phyloP scores from a whole-genome alignment of 805 yeast species.

The Candida incommunis region DNA sequence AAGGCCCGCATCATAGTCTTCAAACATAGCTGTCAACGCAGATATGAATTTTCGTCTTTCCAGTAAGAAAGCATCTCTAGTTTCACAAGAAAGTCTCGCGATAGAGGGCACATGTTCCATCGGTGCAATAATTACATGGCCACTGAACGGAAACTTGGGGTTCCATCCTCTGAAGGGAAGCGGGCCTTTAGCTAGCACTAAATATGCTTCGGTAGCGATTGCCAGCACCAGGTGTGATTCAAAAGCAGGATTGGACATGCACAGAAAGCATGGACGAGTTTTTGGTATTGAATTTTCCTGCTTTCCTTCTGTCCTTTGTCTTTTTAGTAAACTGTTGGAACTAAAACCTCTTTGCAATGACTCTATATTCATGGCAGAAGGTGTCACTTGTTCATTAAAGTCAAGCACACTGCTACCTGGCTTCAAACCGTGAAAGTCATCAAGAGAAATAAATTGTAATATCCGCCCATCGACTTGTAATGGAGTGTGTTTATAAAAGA shows the following conservation, averaged over 20 bases:
- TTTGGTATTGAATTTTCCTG: neutral
- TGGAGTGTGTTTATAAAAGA: neutral
- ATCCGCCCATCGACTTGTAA: neutral
- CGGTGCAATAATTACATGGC: neutral
- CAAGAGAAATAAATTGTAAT: neutral
- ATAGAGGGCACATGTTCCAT: neutral
- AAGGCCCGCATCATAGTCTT: neutral
- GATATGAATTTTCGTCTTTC: slow-evolving; percentile 33
- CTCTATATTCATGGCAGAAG: too few species aligned
- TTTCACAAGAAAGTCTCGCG: neutral
- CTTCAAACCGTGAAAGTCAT: neutral
- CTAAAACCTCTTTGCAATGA: too few species aligned
- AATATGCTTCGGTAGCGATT: neutral
- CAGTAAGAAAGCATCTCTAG: neutral
- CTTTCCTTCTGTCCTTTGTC: neutral
- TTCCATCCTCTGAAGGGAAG: neutral
- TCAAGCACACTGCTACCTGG: neutral
- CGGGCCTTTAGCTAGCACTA: neutral
- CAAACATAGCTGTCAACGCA: neutral
- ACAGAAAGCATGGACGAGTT: neutral
- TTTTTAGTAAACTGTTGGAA: too few species aligned
- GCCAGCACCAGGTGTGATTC: neutral
- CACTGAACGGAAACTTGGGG: neutral
- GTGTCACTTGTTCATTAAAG: neutral
- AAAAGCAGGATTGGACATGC: neutral